phyloP scores from a whole-genome alignment of 164 flowering plant species.

The Vitis cinerea region DNA sequence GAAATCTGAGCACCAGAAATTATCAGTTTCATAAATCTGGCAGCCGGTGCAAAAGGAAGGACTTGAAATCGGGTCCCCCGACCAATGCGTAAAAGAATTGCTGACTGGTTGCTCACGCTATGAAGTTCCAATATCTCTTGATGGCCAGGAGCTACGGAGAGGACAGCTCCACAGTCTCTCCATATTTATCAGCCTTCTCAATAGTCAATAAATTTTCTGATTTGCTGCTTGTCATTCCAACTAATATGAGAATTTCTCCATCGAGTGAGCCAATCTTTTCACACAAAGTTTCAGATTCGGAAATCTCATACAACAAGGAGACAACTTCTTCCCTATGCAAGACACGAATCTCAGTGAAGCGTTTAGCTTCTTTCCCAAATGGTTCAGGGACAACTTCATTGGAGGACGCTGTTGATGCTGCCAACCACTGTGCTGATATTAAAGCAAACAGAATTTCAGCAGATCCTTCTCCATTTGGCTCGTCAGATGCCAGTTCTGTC shows the following conservation, averaged over 20 bases:
- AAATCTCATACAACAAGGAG: constrained; percentile 80
- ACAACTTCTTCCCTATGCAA: constrained; percentile 92
- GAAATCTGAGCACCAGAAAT: too few relatives aligned
- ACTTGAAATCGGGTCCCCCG: too few relatives aligned
- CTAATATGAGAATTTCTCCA: constrained; percentile 86
- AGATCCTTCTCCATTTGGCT: constrained; percentile 65
- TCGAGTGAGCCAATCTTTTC: constrained; percentile 89
- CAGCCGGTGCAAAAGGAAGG: too few relatives aligned
- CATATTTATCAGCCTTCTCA: constrained; percentile 66
- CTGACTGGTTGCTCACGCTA: too few relatives aligned
- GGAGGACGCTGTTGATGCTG: constrained; percentile 58
- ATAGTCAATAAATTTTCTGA: constrained; percentile 73
- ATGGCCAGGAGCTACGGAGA: too few relatives aligned
- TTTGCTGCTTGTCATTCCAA: constrained; percentile 92
- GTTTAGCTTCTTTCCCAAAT: constrained; percentile 87
- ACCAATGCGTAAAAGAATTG: too few relatives aligned
- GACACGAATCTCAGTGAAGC: constrained; percentile 84
- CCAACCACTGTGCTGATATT: constrained; percentile 89
- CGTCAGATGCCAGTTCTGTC: constrained; percentile 42
- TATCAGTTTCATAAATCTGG: too few relatives aligned
- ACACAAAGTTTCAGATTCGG: constrained; percentile 70
- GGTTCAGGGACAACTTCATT: constrained; percentile 66
- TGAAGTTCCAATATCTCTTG: too few relatives aligned
- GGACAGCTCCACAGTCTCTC: too few relatives aligned
- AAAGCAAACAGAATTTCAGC: constrained; percentile 54